phyloP scores from a whole-genome alignment of 768 basidiomycete species.

The Phylloporus arenicola region DNA sequence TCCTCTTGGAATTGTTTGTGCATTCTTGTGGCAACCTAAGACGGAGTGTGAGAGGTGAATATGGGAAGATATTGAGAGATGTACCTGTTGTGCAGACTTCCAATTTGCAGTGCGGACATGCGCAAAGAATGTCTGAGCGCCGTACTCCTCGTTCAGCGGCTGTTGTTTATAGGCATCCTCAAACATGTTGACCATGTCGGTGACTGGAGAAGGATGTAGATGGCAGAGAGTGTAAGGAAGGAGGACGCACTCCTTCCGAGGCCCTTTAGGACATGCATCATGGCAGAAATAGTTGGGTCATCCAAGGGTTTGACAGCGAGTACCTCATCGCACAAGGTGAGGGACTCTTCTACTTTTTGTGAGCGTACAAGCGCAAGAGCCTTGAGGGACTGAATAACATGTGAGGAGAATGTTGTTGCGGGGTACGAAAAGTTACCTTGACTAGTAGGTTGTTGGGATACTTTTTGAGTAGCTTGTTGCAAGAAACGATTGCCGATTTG shows the following conservation, averaged over 20 bases:
- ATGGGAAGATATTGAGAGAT: background rate
- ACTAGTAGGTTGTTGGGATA: slow-evolving; percentile 67
- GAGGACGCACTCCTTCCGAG: slow-evolving; percentile 56
- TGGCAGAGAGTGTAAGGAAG: background rate
- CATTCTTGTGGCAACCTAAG: slow-evolving; percentile 72
- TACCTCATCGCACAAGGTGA: slow-evolving; percentile 74
- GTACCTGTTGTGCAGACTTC: slow-evolving; percentile 81
- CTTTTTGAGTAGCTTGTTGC: slow-evolving; percentile 87
- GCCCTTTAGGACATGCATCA: slow-evolving; percentile 79
- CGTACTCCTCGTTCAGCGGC: slow-evolving; percentile 78
- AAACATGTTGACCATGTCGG: slow-evolving; percentile 79
- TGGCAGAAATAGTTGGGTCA: slow-evolving; percentile 67
- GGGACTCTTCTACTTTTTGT: slow-evolving; percentile 82
- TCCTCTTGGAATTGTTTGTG: slow-evolving; percentile 81
- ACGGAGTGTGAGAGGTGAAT: slow-evolving; percentile 1
- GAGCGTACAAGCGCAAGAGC: slow-evolving; percentile 78
- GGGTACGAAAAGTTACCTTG: slow-evolving; percentile 42
- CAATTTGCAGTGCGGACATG: slow-evolving; percentile 75
- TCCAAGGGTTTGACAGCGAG: slow-evolving; percentile 67
- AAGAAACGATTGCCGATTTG: slow-evolving; percentile 79
- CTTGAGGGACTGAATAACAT: slow-evolving; percentile 61
- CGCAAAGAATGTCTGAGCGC: slow-evolving; percentile 79
- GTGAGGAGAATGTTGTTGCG: slow-evolving; percentile 1
- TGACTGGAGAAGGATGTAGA: slow-evolving; percentile 38
- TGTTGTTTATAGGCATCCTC: slow-evolving; percentile 82